These are phyloP conservation scores for Lycium barbarum DNA, from an alignment of 257 asterid species.

Conservation along the genomic window DNA sequence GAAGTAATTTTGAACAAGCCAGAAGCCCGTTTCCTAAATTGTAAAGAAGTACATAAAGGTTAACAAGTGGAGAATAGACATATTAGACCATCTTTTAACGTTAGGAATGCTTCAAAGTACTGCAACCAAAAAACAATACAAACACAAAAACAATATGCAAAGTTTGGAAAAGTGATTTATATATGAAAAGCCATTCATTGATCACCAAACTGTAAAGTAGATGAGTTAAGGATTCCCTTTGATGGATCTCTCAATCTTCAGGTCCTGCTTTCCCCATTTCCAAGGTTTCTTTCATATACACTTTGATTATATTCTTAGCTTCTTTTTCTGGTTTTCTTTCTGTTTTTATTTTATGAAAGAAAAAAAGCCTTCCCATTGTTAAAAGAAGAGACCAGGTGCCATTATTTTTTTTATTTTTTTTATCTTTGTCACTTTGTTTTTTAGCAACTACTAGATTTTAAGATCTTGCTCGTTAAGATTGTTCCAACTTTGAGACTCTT, in stretches of 20 bases:
- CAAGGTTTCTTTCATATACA: slow-evolving; percentile 24
- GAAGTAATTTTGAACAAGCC: slow-evolving; percentile 1
- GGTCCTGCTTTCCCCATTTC: slow-evolving; percentile 27
- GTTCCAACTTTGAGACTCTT: slow-evolving; percentile 21
- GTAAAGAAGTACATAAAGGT: background rate
- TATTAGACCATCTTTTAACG: slow-evolving; percentile 24
- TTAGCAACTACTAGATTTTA: slow-evolving; percentile 24
- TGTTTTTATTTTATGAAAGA: background rate
- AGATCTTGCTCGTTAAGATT: slow-evolving; percentile 31
- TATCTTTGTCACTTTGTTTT: background rate
- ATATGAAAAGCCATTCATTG: slow-evolving; percentile 27
- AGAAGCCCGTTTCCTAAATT: background rate
- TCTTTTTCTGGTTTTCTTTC: slow-evolving; percentile 31
- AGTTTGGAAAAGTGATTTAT: slow-evolving; percentile 20
- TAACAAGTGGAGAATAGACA: slow-evolving; percentile 19
- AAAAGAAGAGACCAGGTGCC: slow-evolving; percentile 28
- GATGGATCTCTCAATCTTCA: slow-evolving; percentile 3
- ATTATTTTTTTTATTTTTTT: background rate
- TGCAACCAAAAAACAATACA: background rate
- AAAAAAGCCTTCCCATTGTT: background rate
- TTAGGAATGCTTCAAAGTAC: background rate
- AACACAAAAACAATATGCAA: background rate
- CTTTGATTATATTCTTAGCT: slow-evolving; percentile 31
- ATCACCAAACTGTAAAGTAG: slow-evolving; percentile 28
- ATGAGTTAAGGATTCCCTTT: background rate